These are phyloP conservation scores for Parsonsia alboflavescens DNA, from an alignment of 257 asterid genomes.

Conservation along the genomic window DNA sequence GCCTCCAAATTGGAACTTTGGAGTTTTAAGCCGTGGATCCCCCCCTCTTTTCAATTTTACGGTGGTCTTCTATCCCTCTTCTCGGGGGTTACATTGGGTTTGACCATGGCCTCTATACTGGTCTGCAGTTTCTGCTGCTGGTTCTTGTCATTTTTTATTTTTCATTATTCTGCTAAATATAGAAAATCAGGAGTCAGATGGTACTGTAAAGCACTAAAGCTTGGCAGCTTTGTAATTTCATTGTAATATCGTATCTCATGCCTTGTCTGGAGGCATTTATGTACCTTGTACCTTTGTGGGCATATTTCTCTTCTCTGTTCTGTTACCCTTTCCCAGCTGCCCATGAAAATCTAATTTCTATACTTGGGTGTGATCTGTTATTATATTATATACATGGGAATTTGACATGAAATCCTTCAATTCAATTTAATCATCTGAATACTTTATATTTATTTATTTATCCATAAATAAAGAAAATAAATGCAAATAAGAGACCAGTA, in stretches of 20 bases:
- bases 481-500: background rate
- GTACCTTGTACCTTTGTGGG: background rate
- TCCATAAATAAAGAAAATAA: background rate
- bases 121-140: slow-evolving; percentile 14
- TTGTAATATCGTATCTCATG: slow-evolving; percentile 20
- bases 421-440: background rate
- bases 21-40: background rate
- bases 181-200: slow-evolving; percentile 26
- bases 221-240: slow-evolving; percentile 28
- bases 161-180: slow-evolving; percentile 14
- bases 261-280: slow-evolving; percentile 13
- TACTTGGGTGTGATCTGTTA: background rate
- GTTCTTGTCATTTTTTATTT: slow-evolving; percentile 26
- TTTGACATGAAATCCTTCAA: background rate
- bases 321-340: background rate
- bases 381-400: background rate
- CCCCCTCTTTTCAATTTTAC: slow-evolving; percentile 11
- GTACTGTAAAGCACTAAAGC: slow-evolving; percentile 28
- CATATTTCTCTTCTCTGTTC: no score
- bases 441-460: background rate
- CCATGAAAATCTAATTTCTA: background rate
- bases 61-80: slow-evolving; percentile 11
- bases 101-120: slow-evolving; percentile 5
- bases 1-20: slow-evolving; percentile 12
- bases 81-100: slow-evolving; percentile 2